A percentile compares a stretch with the other conserved stretches of the same genome.
Evolutionary conservation across 202 grass and related monocot species (phyloP).

Genomic region (Thinopyrum obtusiflorum): DNA sequence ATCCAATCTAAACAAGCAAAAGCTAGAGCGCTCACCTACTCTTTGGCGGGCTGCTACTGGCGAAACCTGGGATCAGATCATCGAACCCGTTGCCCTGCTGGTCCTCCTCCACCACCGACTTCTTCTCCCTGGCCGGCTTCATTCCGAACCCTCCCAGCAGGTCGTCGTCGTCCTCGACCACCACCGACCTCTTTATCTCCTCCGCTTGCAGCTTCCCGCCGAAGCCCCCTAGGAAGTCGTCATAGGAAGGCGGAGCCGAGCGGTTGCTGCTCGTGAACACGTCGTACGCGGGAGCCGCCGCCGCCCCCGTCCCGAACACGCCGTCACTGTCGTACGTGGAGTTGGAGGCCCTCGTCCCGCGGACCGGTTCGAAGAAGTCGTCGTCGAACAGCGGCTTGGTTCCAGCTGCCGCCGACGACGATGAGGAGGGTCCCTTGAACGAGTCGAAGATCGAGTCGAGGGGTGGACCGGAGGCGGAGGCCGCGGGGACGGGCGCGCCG

Average conservation of each 20-base stretch:
- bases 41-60: constrained; percentile 34
- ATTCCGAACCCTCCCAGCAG: constrained; percentile 56
- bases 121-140: constrained; percentile 12
- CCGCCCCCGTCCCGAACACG: constrained; percentile 27
- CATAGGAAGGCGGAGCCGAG: constrained; percentile 45
- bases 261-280: constrained; percentile 35
- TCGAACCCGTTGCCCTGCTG: constrained; percentile 44
- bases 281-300: constrained; percentile 53
- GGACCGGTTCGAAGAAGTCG: constrained; percentile 61
- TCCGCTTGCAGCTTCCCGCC: constrained; percentile 21
- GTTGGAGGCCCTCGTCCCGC: constrained; percentile 39
- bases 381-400: constrained; percentile 53
- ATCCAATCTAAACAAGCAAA: constrained; percentile 39
- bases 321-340: constrained; percentile 40
- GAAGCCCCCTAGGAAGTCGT: constrained; percentile 64
- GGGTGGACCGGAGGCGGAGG: background rate
- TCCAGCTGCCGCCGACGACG: constrained; percentile 19
- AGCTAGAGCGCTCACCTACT: constrained; percentile 36
- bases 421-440: constrained; percentile 28
- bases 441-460: constrained; percentile 52
- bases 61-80: constrained; percentile 82
- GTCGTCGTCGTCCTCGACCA: constrained; percentile 27
- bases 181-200: constrained; percentile 34
- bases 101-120: background rate
- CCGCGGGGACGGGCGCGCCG: background rate